Evolutionary conservation across 1,139 yeast genomes (phyloP), one percentile per base, ranked within the genome.

Genomic region (Candida buenavistaensis): DNA sequence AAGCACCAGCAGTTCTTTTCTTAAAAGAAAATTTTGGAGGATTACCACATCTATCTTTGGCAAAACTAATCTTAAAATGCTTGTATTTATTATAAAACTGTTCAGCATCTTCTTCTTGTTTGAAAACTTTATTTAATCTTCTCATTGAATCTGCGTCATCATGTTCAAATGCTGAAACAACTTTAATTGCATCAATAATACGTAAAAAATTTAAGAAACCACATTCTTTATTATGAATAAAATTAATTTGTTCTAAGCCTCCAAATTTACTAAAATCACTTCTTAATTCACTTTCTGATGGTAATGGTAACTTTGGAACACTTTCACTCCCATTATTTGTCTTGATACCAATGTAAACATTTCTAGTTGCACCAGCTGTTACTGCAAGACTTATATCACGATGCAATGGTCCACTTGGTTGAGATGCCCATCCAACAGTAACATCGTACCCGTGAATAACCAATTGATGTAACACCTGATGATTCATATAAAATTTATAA

Each of bases 291-390:
- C 62, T 66, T 45, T 73, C 79, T 28, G 44, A 49, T 1, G 76
- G 75, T 19, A 67, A 48, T 6, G 32, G 41, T 41, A 54, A 45
- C 48, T 58, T 41, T 7, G 21, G 36, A 39, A 38, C 46, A 40
- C 19, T n/a, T 39, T 28, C 28, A 7, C 41, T 43, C 23, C 46
- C 51, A 30, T 53, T 56, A 51, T 43, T 60, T 62, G 51, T 32
- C 36, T 54, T 55, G 23, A 69, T 54, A 3, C 76, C 76, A 46
- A 71, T 61, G 45, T 70, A 71, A 7, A 71, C 72, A 44, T 71
- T 71, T 49, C 76, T 59, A 13, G 74, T 67, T 2, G 76, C 76
- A 11, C 76, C 76, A 1, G 72, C 72, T 5, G 73, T 61, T 1
- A 70, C 76, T 0, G 76, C 75, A 36, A 64, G 55, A 3, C 69